Evolutionary conservation across 768 basidiomycete species (phyloP).

Genomic region (Tubosaeta brunneosetosa): DNA sequence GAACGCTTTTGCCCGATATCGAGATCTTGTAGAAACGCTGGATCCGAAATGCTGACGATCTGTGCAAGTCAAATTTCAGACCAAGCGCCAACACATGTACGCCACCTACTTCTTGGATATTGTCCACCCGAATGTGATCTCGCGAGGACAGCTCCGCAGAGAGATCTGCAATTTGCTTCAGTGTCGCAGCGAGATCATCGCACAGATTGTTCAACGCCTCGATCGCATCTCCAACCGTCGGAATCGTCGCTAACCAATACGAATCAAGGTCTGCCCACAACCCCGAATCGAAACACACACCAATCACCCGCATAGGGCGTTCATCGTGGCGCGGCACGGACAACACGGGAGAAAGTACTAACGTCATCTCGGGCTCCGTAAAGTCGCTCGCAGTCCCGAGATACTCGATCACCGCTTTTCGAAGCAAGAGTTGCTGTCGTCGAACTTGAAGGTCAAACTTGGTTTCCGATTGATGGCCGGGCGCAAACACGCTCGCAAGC

Average conservation of each 20-base stretch:
- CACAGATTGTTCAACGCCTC: conserved; percentile 61
- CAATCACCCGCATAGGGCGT: conserved; percentile 50
- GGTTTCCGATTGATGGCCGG: conserved; percentile 49
- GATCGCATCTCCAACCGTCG: conserved; percentile 70
- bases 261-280: background rate
- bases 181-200: conserved; percentile 51
- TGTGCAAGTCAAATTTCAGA: conserved; percentile 18
- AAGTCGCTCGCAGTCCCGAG: conserved; percentile 70
- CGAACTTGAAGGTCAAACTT: conserved; percentile 58
- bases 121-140: conserved; percentile 66
- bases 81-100: background rate
- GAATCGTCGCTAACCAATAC: conserved; percentile 54
- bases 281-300: conserved; percentile 32
- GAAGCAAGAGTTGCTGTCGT: conserved; percentile 52
- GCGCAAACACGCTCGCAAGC: conserved; percentile 48
- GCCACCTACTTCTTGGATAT: conserved; percentile 59
- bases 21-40: conserved; percentile 57
- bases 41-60: conserved; percentile 50
- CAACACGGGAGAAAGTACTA: conserved; percentile 66
- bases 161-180: conserved; percentile 66
- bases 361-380: conserved; percentile 71
- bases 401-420: conserved; percentile 61
- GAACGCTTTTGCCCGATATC: conserved; percentile 66
- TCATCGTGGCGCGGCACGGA: conserved; percentile 56
- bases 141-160: conserved; percentile 67